Base-by-base conservation (phyloP, 768 basidiomycete species). In the Chlorophyllum brunneum region DNA sequence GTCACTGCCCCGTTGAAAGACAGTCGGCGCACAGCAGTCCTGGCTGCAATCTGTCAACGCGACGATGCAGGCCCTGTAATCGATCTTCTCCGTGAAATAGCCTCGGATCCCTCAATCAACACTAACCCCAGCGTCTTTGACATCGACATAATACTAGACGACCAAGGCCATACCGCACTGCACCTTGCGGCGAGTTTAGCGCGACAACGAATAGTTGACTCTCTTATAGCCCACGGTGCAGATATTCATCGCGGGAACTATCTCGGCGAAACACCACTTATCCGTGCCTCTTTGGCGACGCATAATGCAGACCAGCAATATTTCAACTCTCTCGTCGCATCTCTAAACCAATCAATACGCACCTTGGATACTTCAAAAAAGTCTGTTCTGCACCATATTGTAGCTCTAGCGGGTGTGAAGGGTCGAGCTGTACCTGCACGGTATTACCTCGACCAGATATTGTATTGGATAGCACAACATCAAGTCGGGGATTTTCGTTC, bases 211-310 rank as follows among this genome's bases (percentile, higher is more conserved):
- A 82, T 79, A 29, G 79, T 91, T 15, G 79, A 82, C 22, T 80
- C 83, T 8, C 78, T 99, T 30, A 77, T 98, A 53, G 70, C 71
- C 1, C 73, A 77, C 40, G 93, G 94, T 26, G 92, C 95, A 1
- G 95, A 98, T 65, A 74, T 92, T 13, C 82, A 92, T 60, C 81
- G 92, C 6, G 97, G 97, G 1, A 98, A 98, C 69, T 86, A 86
- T 63, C 81, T 87, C 4, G 95, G 97, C 40, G 97, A 99, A 67
- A 98, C 95, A 0, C 86, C 97, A 1, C 80, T 99, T 26, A 91
- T 97, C 24, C 87, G 95, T 34, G 88, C 95, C 4, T 87, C 92
- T 54, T 79, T 98, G 53, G 86, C 95, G 7, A 93, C 91, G 20
- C 86, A 93, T 65, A 87, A 86, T 61, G 86, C 79, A 43, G 93